A percentile compares a stretch with the other conserved stretches of the same genome.
Conservation (phyloP, 805 yeast genomes). For the Tetrapisispora phaffii region DNA sequence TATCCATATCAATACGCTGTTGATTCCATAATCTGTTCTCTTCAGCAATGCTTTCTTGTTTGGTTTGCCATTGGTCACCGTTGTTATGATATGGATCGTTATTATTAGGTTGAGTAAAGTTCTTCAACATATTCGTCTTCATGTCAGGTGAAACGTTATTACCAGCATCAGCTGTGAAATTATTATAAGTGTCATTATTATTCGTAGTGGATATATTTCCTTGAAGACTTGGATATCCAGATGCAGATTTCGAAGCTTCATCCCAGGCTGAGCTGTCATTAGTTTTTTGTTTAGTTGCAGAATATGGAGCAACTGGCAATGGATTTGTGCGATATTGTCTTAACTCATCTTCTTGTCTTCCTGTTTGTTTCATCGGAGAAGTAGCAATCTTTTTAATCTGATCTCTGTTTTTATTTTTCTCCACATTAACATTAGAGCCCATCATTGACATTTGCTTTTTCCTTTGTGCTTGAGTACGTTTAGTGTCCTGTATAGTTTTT, state of each 20-base stretch:
- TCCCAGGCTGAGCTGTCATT: neutral
- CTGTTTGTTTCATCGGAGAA: neutral
- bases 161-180: constrained; percentile 22
- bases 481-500: constrained; percentile 70
- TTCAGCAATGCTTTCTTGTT: constrained; percentile 11
- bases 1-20: constrained; percentile 11
- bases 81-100: neutral
- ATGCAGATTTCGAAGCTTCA: neutral
- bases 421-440: neutral
- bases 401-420: neutral
- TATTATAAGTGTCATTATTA: constrained; percentile 21
- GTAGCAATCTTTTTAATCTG: neutral
- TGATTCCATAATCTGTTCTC: constrained; percentile 15
- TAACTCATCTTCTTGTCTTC: neutral
- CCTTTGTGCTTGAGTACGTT: constrained; percentile 29
- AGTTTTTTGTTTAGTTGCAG: neutral
- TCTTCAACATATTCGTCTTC: neutral
- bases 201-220: constrained; percentile 15
- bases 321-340: neutral
- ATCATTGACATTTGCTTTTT: constrained; percentile 5
- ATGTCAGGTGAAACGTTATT: constrained; percentile 13
- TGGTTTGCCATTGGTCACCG: constrained; percentile 6
- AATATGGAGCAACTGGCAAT: constrained; percentile 1
- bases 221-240: constrained; percentile 6
- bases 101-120: neutral